Base-by-base conservation (phyloP, 306 rosid genomes). In the Notholithocarpus densiflorus region DNA sequence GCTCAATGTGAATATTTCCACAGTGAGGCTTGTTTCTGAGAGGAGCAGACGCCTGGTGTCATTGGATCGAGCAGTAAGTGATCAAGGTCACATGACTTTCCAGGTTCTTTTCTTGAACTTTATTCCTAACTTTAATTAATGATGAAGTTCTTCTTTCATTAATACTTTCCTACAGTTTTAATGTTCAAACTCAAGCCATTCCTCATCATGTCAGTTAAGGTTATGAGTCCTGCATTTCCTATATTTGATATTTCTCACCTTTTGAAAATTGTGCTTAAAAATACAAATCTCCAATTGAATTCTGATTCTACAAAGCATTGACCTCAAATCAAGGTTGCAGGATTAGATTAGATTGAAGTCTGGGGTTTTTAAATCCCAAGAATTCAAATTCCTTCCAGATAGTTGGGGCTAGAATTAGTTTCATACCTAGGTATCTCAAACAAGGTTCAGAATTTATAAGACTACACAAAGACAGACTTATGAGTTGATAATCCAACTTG, bases 21-120 rank as follows among this genome's bases (percentile, higher is more conserved):
- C 76, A 2, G 77, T 90, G 75, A 84, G 75, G 79, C 88, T 94
- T 54, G 85, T 92, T 57, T 86, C 65, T 4, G 90, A 88, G 52
- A 89, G 72, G 27, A 83, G 79, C 73, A 88, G 80, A 75, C 77
- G 72, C 29, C 89, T 93, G 24, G 73, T 94, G 85, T 94, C 98
- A 12, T 74, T 89, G 88, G 88, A 88, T 77, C 82, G 18, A 77
- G 73, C 80, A 57, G 19, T 80, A n/a, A 81, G 84, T 1, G 87
- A 83, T 65, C 84, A 24, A 8, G 88, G 96, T 56, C n/a, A 26
- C 75, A 82, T 89, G 90, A 82, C 89, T 56, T 77, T 91, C 18
- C 89, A 89, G 92, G 96, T 89, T 75, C 55, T 26, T 81, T 45
- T 61, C 84, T 55, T 32, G 45, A 77, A 13, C 52, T 70, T 45